Conservation (phyloP, 2,329 filamentous ascomycete genomes). For the Cercospora citrullina region DNA sequence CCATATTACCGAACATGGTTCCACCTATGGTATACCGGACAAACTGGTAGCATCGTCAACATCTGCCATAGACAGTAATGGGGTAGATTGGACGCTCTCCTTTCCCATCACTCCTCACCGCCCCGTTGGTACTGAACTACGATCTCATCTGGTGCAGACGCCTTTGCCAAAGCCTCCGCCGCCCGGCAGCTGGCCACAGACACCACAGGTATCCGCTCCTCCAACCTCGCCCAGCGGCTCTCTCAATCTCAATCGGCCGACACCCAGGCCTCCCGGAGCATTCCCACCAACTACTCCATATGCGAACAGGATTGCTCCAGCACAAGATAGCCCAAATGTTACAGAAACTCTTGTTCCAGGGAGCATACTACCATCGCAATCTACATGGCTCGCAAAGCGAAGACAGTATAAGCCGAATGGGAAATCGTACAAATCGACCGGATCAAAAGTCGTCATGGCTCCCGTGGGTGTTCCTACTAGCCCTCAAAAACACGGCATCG, state of each 20-base stretch:
- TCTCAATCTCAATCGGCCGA: not conserved
- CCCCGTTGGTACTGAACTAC: not conserved
- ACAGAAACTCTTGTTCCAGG: not conserved
- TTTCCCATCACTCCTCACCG: not conserved
- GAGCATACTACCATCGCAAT: not conserved
- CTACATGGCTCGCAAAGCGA: not conserved
- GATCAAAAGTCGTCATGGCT: not conserved
- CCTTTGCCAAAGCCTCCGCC: conserved; percentile 1
- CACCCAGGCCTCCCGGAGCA: not conserved
- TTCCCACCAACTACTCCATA: conserved; percentile 1
- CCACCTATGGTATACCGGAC: conserved; percentile 1
- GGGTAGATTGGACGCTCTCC: not conserved
- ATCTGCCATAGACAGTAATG: not conserved
- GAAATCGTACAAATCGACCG: not conserved
- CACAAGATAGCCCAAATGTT: not conserved
- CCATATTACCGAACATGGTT: not conserved
- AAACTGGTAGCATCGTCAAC: not conserved
- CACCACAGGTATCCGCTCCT: not conserved
- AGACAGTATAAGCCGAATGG: not conserved
- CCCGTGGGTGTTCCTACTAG: not conserved
- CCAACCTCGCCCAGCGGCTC: not conserved
- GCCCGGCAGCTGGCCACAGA: not conserved
- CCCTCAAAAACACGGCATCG: not conserved
- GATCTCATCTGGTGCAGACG: not conserved
- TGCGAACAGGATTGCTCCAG: not conserved